These are phyloP conservation scores for Vitellaria paradoxa DNA, from an alignment of 179 eudicot genomes.

Conservation along the genomic window DNA sequence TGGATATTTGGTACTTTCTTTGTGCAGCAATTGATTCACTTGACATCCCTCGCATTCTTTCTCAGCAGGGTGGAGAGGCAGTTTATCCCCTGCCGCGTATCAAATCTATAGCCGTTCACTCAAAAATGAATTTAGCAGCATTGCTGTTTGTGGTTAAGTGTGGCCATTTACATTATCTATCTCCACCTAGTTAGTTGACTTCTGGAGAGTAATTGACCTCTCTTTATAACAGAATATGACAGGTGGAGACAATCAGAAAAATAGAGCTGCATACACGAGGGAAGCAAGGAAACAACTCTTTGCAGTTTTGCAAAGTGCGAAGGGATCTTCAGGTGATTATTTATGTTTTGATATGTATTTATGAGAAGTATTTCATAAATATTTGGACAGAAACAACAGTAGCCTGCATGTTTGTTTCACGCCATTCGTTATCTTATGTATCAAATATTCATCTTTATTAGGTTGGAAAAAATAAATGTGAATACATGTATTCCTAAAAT, in stretches of 20 bases:
- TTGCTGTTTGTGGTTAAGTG: conserved; percentile 88
- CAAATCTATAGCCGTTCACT: conserved; percentile 79
- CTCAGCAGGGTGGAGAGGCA: conserved; percentile 98
- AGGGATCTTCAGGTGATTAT: conserved; percentile 93
- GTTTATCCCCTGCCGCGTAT: conserved; percentile 94
- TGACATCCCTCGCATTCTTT: conserved; percentile 87
- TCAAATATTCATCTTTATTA: no score
- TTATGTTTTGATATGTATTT: background rate
- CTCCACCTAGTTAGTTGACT: conserved; percentile 6
- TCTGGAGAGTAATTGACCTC: conserved; percentile 16
- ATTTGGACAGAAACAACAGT: background rate
- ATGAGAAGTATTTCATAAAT: background rate
- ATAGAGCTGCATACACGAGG: conserved; percentile 87
- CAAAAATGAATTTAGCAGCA: conserved; percentile 81
- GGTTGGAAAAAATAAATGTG: no score
- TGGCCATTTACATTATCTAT: conserved; percentile 6
- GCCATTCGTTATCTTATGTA: no score
- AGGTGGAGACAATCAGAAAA: conserved; percentile 70
- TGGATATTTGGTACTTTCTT: background rate
- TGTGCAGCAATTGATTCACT: conserved; percentile 81
- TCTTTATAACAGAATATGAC: conserved; percentile 52
- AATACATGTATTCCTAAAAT: no score
- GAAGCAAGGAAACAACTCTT: conserved; percentile 96
- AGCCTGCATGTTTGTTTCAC: no score
- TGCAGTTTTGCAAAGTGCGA: conserved; percentile 96